Evolutionary conservation across 352 stramenopile species (phyloP), one percentile per base, ranked within the genome.

Genomic region (Phytophthora megakarya): DNA sequence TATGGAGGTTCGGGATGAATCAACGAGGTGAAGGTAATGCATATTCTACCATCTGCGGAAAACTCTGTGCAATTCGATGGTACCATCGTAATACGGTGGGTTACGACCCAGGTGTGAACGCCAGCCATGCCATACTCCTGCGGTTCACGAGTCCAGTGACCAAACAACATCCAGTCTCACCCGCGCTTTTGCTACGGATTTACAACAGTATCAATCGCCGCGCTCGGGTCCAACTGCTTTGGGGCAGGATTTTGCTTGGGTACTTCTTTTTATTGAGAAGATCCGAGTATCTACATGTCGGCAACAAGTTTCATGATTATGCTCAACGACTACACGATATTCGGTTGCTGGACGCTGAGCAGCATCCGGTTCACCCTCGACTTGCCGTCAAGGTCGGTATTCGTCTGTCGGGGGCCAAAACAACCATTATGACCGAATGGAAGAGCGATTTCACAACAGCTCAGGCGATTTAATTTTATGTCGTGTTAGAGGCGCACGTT

Each of bases 1-100:
- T 63, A 10, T 70, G 66, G 60, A 21, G 32, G 10, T 67, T 46
- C 22, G 66, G 61, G 0, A 63, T 54, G 49, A 70, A 70, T 32
- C 7, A 12, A 7, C 5, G 19, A 13, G 13, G 5, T 5, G n/a
- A 46, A 5, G 66, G 45, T 1, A 74, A 74, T 28, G 21, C 39
- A 3, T 67, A 70, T 16, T 46, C 35, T 1, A 74, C 66, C 1
- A 67, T 74, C n/a, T 46, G 43, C 4, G n/a, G 25, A 7, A 70
- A 74, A 42, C 13, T 70, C 5, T 51, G 59, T 13, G 53, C 48
- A 5, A 30, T 75, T 3, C 3, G 39, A 2, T 70, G 60, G 59
- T 66, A 40, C 23, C 66, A 74, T 25, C 40, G 49, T 1, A 54
- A 53, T 19, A 16, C 51, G 19, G 19, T 23, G 6, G 66, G 66